A percentile compares a stretch with the other conserved stretches of the same genome.
These are phyloP conservation scores for Penicillium sp. DNA, from an alignment of 2,329 filamentous ascomycete genomes.

Conservation along the genomic window DNA sequence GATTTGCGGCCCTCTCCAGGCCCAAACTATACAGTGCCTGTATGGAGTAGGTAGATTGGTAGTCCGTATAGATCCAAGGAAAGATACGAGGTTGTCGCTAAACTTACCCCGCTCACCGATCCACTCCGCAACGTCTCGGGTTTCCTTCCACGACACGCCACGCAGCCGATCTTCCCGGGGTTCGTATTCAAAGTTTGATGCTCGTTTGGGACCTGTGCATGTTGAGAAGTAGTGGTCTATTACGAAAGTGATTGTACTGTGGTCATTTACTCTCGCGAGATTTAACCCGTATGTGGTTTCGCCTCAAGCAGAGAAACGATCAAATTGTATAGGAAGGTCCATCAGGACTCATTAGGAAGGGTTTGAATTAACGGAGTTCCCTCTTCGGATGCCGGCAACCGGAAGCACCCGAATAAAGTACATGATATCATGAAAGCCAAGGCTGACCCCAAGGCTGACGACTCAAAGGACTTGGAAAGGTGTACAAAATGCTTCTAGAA, in stretches of 20 bases:
- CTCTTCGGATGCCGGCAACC: neutral
- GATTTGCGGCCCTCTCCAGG: neutral
- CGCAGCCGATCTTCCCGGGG: neutral
- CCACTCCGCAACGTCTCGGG: slow-evolving; percentile 1
- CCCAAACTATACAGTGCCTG: too few species aligned
- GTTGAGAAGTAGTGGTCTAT: too few species aligned
- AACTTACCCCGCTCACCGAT: slow-evolving; percentile 8
- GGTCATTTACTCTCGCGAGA: too few species aligned
- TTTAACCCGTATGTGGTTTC: too few species aligned
- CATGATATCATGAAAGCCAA: neutral
- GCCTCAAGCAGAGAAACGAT: too few species aligned
- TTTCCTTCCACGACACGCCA: neutral
- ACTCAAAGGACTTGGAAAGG: neutral
- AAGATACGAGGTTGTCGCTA: neutral
- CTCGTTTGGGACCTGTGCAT: neutral
- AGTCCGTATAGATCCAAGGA: neutral
- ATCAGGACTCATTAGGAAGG: too few species aligned
- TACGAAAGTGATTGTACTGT: too few species aligned
- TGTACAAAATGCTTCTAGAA: neutral
- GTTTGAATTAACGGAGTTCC: too few species aligned
- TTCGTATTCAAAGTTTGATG: neutral
- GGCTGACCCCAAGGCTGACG: neutral
- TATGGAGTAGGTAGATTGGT: too few species aligned
- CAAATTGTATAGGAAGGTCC: too few species aligned
- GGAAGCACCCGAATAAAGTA: neutral